These are phyloP conservation scores for Cladophialophora immunda DNA, from an alignment of 2,329 filamentous ascomycete species.

Conservation along the genomic window DNA sequence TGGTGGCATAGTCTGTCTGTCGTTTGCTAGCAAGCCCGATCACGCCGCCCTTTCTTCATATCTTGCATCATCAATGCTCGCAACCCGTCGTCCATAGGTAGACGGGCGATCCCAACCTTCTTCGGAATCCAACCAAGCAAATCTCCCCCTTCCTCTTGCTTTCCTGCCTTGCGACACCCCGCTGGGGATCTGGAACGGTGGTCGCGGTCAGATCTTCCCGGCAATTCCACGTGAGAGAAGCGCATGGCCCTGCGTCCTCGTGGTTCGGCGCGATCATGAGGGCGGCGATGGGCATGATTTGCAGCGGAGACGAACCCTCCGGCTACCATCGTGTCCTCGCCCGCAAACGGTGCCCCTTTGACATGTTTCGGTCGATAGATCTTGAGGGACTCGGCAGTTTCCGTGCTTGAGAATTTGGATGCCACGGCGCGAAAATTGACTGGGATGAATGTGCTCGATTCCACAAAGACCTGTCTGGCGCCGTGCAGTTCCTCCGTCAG, in stretches of 20 bases:
- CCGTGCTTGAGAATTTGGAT: conserved; percentile 1
- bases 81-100: not conserved
- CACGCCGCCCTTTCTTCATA: not conserved
- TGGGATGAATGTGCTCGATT: conserved; percentile 13
- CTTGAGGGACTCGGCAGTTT: not conserved
- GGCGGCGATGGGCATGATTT: not conserved
- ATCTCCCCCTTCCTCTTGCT: conserved; percentile 3
- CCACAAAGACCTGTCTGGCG: conserved; percentile 4
- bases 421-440: conserved; percentile 9
- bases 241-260: not conserved
- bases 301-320: not conserved
- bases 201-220: not conserved
- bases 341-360: not conserved
- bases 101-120: not conserved
- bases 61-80: conserved; percentile 1
- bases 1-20: not conserved
- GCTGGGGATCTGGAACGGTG: not conserved
- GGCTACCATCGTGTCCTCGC: not conserved
- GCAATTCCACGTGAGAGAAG: conserved; percentile 1
- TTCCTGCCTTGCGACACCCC: not conserved
- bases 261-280: not conserved
- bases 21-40: not conserved
- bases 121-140: conserved; percentile 11
- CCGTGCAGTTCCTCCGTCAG: conserved; percentile 1
- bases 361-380: not conserved